Evolutionary conservation across 768 basidiomycete species (phyloP).

Genomic region (Auriscalpium microsporum): DNA sequence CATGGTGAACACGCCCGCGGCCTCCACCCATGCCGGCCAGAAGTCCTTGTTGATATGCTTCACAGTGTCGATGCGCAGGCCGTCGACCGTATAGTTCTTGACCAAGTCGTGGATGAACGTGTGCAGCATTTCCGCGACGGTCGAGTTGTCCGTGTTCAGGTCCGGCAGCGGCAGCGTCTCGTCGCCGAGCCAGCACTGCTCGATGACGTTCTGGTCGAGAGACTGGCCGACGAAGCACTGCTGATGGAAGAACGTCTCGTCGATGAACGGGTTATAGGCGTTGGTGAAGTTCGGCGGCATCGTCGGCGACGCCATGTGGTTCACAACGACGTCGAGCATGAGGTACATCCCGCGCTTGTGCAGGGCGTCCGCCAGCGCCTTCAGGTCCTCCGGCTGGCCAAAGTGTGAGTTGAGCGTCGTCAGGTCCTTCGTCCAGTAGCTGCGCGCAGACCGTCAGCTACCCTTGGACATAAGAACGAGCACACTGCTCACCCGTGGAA

Average conservation of each 20-base stretch:
- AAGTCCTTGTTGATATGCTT: constrained; percentile 48
- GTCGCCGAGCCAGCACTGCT: constrained; percentile 58
- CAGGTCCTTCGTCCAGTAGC: constrained; percentile 46
- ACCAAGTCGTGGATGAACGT: constrained; percentile 42
- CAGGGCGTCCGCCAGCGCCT: constrained; percentile 35
- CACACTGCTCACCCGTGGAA: constrained; percentile 40
- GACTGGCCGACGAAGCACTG: constrained; percentile 36
- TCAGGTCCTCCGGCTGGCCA: constrained; percentile 43
- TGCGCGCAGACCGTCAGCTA: constrained; percentile 3
- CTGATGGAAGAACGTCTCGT: constrained; percentile 30
- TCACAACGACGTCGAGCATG: constrained; percentile 57
- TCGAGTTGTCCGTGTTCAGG: constrained; percentile 43
- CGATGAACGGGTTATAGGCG: constrained; percentile 25
- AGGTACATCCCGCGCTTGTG: constrained; percentile 49
- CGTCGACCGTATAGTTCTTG: constrained; percentile 40
- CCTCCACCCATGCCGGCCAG: constrained; percentile 42
- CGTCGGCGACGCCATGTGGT: constrained; percentile 42
- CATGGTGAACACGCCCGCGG: constrained; percentile 44
- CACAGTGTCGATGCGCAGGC: constrained; percentile 51
- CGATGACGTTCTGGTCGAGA: constrained; percentile 33
- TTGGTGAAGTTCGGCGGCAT: constrained; percentile 15
- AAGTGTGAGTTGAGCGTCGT: constrained; percentile 43
- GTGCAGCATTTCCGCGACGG: constrained; percentile 36
- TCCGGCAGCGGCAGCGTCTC: constrained; percentile 44
- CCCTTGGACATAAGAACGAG: neutral